A percentile compares a stretch with the other conserved stretches of the same genome.
These are phyloP conservation scores for Melampsora americana DNA, from an alignment of 1,284 basidiomycete genomes.

Conservation along the genomic window DNA sequence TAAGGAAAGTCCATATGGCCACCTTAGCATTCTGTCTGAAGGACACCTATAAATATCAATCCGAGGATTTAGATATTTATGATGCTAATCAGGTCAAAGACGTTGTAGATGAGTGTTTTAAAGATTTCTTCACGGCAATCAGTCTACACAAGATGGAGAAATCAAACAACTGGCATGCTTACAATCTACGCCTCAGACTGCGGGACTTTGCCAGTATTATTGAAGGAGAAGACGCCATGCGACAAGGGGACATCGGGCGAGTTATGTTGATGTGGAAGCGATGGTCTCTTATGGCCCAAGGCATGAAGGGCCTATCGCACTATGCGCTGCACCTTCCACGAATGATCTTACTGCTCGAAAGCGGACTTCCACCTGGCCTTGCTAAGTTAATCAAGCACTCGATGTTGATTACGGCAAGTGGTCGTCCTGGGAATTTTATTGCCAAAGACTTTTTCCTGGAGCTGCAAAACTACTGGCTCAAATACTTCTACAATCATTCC, in stretches of 20 bases:
- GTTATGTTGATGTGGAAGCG: no score
- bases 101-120: not conserved
- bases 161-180: not conserved
- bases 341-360: not conserved
- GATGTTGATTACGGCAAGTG: not conserved
- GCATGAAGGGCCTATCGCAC: not conserved
- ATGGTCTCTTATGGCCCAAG: not conserved
- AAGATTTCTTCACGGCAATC: not conserved
- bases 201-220: slow-evolving; percentile 8
- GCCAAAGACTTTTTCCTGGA: slow-evolving; percentile 17
- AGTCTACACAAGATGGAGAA: no score
- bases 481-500: not conserved
- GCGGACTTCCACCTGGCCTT: not conserved
- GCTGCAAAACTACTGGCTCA: slow-evolving; percentile 13
- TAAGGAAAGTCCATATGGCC: not conserved
- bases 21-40: not conserved
- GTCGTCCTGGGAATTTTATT: not conserved
- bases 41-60: no score
- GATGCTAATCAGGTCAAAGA: not conserved
- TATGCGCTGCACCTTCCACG: not conserved
- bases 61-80: not conserved
- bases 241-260: not conserved
- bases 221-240: slow-evolving; percentile 1
- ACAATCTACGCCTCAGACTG: not conserved
- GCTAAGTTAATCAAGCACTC: not conserved